These are phyloP conservation scores for Fusarium floridanum DNA, from an alignment of 2,329 filamentous ascomycete genomes.

Conservation along the genomic window DNA sequence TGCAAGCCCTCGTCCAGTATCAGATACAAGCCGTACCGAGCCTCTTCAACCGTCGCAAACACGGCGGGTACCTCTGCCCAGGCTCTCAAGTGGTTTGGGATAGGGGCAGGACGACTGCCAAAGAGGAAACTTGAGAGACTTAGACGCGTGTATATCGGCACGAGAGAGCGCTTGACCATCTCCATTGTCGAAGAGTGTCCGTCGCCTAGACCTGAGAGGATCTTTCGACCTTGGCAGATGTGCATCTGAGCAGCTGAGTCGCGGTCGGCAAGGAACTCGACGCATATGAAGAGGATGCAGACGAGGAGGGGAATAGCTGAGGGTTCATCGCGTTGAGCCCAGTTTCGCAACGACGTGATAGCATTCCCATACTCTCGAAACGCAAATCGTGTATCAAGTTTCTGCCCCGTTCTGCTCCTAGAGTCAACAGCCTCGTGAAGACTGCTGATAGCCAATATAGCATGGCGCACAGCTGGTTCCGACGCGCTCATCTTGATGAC, in stretches of 20 bases:
- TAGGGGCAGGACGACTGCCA: conserved; percentile 53
- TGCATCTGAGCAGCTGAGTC: conserved; percentile 60
- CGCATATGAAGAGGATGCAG: conserved; percentile 65
- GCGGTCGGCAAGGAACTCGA: conserved; percentile 67
- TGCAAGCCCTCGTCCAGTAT: conserved; percentile 56
- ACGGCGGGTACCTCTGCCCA: conserved; percentile 48
- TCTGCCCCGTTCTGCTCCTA: conserved; percentile 28
- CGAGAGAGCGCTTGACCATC: conserved; percentile 56
- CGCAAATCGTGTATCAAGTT: conserved; percentile 41
- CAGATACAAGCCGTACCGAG: conserved; percentile 51
- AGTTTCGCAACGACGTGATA: conserved; percentile 57
- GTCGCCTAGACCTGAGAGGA: conserved; percentile 52
- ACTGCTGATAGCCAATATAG: conserved; percentile 63
- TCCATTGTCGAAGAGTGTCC: conserved; percentile 49
- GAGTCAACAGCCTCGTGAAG: conserved; percentile 55
- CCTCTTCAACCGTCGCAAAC: conserved; percentile 52
- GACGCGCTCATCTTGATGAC: conserved; percentile 60
- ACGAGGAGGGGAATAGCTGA: conserved; percentile 56
- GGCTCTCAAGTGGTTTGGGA: conserved; percentile 53
- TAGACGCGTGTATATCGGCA: conserved; percentile 59
- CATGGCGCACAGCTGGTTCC: conserved; percentile 62
- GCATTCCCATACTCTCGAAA: conserved; percentile 61
- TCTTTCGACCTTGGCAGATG: conserved; percentile 58
- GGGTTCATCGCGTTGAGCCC: conserved; percentile 47
- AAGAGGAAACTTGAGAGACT: conserved; percentile 58